Base-by-base conservation (phyloP, 2,329 filamentous ascomycete species). In the Pezicula carpinea region DNA sequence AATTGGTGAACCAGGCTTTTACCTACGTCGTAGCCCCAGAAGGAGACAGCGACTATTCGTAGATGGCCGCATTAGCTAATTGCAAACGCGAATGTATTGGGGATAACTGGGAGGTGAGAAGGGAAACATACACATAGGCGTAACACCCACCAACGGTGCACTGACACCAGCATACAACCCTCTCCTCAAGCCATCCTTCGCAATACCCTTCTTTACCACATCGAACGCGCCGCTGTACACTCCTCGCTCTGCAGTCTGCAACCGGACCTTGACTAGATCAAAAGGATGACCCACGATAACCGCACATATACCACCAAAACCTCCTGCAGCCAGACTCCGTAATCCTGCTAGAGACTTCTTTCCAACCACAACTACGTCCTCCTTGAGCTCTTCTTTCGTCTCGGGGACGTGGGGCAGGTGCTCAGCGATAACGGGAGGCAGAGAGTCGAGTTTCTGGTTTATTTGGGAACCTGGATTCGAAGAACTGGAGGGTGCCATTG, bases 141-240 rank as follows among this genome's bases (percentile, higher is more conserved):
- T 99, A 14, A 99, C 93, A 45, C 93, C 93, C 8, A 96, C 87
- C 53, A 99, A 73, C 38, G 93, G 93, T 60, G 93, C 93, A 58
- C 87, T 93, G 39, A 99, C 92, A 67, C 93, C 93, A n/a, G 93
- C 93, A 69, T 99, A 99, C 52, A 99, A 69, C 7, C 93, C 93
- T 67, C 87, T 71, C 51, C 70, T 61, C 56, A 96, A 66, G 2
- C 93, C 93, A 68, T 97, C 92, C 52, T 87, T 80, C 22, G 91
- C 91, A 51, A 99, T 71, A 31, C 89, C 92, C 74, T 87, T 95
- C 67, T 79, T 77, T 53, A 97, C 90, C 1, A 96, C 92, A 70
- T 99, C 93, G 61, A 97, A 76, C 13, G 93, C 93, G 39, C 87
- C 85, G 31, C 76, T 85, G 71, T 99, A 99, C 31, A 96, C 87